These are phyloP conservation scores for Neurospora sp. DNA, from an alignment of 2,329 filamentous ascomycete species.

Conservation along the genomic window DNA sequence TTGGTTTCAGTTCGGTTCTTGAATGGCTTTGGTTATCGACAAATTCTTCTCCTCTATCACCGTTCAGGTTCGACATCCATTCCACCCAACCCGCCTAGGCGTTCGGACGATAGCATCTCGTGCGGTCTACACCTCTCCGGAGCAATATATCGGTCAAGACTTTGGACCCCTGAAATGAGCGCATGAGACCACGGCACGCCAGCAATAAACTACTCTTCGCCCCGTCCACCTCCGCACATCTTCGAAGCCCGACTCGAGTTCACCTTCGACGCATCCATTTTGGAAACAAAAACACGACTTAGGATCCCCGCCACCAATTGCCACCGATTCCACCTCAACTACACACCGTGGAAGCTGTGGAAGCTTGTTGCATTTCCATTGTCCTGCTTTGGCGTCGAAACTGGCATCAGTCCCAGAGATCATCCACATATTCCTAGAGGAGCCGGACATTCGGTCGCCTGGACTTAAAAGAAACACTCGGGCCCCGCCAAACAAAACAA, in stretches of 20 bases:
- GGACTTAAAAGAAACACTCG: neutral
- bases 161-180: neutral
- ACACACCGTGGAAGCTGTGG: neutral
- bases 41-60: neutral
- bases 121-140: neutral
- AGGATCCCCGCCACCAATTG: neutral
- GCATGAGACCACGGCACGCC: neutral
- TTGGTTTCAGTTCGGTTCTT: neutral
- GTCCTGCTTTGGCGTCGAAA: neutral
- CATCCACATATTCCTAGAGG: neutral
- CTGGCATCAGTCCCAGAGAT: neutral
- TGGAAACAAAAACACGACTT: neutral
- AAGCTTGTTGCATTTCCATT: neutral
- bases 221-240: neutral
- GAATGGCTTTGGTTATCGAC: neutral
- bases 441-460: neutral
- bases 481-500: constrained; percentile 9
- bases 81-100: neutral
- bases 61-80: neutral
- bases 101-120: neutral
- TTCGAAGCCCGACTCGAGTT: neutral
- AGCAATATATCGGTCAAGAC: neutral
- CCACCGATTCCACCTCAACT: neutral
- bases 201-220: neutral
- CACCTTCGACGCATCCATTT: neutral